Evolutionary conservation across 768 basidiomycete genomes (phyloP).

Genomic region (Neoboletus subvelutipes): DNA sequence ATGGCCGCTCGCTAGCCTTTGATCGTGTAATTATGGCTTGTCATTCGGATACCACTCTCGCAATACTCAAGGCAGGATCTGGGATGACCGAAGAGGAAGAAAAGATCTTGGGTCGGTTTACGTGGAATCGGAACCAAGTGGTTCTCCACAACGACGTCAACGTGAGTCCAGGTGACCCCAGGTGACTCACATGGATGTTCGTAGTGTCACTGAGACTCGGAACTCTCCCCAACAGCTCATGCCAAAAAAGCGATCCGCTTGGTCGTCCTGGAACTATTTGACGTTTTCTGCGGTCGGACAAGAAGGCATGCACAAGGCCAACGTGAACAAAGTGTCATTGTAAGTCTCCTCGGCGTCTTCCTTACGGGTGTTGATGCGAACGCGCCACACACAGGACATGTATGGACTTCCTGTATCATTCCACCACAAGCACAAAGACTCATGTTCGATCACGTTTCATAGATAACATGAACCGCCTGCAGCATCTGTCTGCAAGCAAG

Average conservation of each 20-base stretch:
- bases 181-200: not conserved
- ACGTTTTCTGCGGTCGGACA: conserved; percentile 44
- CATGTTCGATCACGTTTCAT: conserved; percentile 2
- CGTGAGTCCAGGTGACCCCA: conserved; percentile 38
- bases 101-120: conserved; percentile 53
- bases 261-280: conserved; percentile 84
- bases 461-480: conserved; percentile 79
- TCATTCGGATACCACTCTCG: conserved; percentile 64
- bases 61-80: conserved; percentile 39
- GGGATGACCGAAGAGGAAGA: conserved; percentile 53
- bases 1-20: conserved; percentile 46
- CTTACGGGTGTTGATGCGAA: not conserved
- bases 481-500: conserved; percentile 54
- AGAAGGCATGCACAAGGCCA: conserved; percentile 40
- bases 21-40: conserved; percentile 76
- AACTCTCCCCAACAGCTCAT: conserved; percentile 49
- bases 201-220: not conserved
- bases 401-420: conserved; percentile 20
- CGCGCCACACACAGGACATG: conserved; percentile 40
- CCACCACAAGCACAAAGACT: not conserved
- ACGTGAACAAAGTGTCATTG: conserved; percentile 62
- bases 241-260: conserved; percentile 58
- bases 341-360: conserved; percentile 32
- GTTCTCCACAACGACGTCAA: conserved; percentile 63
- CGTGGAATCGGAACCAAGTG: conserved; percentile 68